Base-by-base conservation (phyloP, 345 rosid species). In the Pelargonium nanum region DNA sequence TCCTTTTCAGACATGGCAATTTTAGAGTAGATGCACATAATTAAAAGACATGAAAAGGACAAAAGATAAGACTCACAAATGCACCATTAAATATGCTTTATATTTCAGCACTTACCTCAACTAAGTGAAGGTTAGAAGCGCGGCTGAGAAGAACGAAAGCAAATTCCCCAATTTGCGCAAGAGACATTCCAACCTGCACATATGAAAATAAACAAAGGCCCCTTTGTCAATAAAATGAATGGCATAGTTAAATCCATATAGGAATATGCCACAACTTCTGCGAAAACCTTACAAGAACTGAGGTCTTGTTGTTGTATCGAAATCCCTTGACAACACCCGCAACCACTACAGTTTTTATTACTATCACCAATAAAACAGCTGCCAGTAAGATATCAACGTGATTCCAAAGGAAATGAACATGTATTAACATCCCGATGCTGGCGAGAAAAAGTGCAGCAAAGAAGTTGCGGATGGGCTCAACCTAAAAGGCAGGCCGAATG, bases 131-230 rank as follows among this genome's bases (percentile, higher is more conserved):
- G 81, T 93, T 93, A 70, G 97, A 89, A 64, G 99, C 99, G 40
- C 97, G 94, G 69, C 97, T 93, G 54, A 93, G 84, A 59, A 93
- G 89, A 71, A 93, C 97, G 75, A 93, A 93, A 54, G 97, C 91
- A 61, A 93, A 93, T 59, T 93, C 99, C 65, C 97, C 99, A 55
- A 93, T 93, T 72, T 93, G 99, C 22, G 99, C 97, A 58, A 93
- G 82, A 25, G 97, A 87, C 91, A 89, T 85, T 64, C 97, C 97
- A 60, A 82, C 97, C 97, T 89, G 67, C 60, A 65, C 48, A 32
- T 65, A 24, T 56, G 19, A 58, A 32, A 62, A 63, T 59, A 58
- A 63, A 55, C 51, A 21, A 28, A 81, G 78, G 34, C 26, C 44
- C 48, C 48, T 40, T 17, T 40, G 12, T 40, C 48, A 40, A 40